Evolutionary conservation across 73 alveolate species (phyloP).

Genomic region (Paramecium primaurelia): DNA sequence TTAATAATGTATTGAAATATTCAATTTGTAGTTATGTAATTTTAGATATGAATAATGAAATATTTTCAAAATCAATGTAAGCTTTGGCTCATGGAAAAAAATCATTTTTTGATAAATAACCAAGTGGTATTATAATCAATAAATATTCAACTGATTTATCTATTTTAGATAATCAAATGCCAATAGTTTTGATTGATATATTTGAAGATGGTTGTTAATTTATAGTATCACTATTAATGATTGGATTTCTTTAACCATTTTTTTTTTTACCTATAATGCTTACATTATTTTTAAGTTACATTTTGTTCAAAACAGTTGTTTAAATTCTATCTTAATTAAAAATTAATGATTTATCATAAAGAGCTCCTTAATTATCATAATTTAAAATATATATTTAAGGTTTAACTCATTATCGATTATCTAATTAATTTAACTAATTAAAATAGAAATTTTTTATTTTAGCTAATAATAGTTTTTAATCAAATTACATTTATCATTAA

Average conservation of each 20-base stretch:
- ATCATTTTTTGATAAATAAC: conserved; percentile 60
- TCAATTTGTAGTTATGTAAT: neutral
- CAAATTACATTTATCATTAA: neutral
- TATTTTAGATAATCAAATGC: neutral
- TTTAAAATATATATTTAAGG: neutral
- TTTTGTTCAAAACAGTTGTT: neutral
- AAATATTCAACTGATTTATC: conserved; percentile 62
- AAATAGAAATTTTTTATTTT: neutral
- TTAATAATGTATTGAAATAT: neutral
- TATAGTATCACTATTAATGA: neutral
- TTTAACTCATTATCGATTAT: neutral
- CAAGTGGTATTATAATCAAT: conserved; percentile 63
- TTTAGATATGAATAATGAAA: neutral
- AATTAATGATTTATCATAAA: neutral
- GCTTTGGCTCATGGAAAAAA: conserved; percentile 21
- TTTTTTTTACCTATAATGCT: neutral
- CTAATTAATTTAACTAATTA: too few species aligned
- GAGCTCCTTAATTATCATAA: neutral
- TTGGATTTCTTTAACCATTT: neutral
- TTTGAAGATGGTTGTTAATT: conserved; percentile 25
- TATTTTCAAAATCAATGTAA: neutral
- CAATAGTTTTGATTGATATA: neutral
- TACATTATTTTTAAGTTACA: neutral
- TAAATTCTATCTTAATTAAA: neutral
- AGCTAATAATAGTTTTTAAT: neutral